Percentiles rank a stretch among this genome's conserved stretches.
phyloP scores from a whole-genome alignment of 768 basidiomycete species.

The Tubosaeta sp. region DNA sequence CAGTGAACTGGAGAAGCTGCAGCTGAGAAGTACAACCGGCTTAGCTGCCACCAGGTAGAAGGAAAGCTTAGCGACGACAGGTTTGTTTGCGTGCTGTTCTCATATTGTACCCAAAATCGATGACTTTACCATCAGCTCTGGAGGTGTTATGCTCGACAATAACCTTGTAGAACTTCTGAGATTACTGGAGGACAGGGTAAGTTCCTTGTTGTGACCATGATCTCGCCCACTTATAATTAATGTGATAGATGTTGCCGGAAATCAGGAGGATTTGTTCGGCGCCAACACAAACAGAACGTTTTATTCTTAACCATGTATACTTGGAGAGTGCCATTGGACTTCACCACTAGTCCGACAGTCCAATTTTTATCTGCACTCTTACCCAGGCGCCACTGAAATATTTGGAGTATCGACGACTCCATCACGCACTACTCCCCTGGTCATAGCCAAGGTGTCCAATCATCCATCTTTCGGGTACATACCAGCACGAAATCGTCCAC shows the following conservation, averaged over 20 bases:
- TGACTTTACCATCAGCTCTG: conserved; percentile 49
- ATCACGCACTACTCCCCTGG: too few species aligned
- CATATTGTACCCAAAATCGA: not conserved
- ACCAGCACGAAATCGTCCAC: too few species aligned
- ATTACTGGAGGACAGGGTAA: conserved; percentile 83
- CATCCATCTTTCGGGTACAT: too few species aligned
- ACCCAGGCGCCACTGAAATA: too few species aligned
- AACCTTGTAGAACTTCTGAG: conserved; percentile 89
- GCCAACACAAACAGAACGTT: conserved; percentile 90
- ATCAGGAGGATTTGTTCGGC: conserved; percentile 89
- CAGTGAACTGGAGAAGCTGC: conserved; percentile 66
- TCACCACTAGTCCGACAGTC: too few species aligned
- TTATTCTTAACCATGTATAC: conserved; percentile 47
- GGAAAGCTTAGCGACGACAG: conserved; percentile 61
- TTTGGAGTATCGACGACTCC: too few species aligned
- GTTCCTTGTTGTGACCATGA: conserved; percentile 21
- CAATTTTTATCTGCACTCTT: too few species aligned
- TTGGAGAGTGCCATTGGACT: not conserved
- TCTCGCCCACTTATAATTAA: not conserved
- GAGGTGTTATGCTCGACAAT: conserved; percentile 89
- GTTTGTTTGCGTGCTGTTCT: conserved; percentile 37
- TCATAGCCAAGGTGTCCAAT: too few species aligned
- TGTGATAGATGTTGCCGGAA: conserved; percentile 88
- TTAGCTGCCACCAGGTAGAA: conserved; percentile 68
- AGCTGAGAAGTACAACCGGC: conserved; percentile 60